Evolutionary conservation across 176 grass and related monocot species (phyloP), one percentile per base, ranked within the genome.

Genomic region (Eleusine indica): DNA sequence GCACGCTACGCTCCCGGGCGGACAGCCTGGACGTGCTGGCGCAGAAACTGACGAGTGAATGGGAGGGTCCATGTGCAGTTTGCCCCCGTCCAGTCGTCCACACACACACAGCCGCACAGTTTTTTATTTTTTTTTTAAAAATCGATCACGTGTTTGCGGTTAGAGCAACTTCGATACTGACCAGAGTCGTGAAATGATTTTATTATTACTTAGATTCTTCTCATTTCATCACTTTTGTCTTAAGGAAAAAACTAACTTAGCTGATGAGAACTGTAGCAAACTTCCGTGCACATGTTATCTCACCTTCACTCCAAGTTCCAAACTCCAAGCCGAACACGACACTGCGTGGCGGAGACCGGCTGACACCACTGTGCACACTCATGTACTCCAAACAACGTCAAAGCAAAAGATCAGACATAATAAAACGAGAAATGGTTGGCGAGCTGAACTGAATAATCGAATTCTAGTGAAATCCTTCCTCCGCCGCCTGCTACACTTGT

Each of bases 251-350:
- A 7, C 5, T 19, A 54, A 9, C 22, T 60, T 3, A 35, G 32
- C 9, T 22, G 57, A 9, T 4, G 1, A 29, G 2, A 17, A 42
- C 19, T 3, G 12, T 66, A 44, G 37, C 39, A 37, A 15, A 19
- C 4, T 71, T 19, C 39, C 0, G 0, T 1, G 18, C n/a, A 8
- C 9, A 25, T 3, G 5, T 4, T 3, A 53, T 86, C 17, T 43
- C 3, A 14, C 70, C 69, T 65, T 70, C 18, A 7, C 19, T 6
- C 25, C 14, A 82, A 82, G 72, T 65, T 46, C 35, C 56, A 85
- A 81, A 81, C 66, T 14, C 32, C 65, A 72, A 77, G 44, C 17
- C 38, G 28, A 72, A 47, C 83, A 89, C 88, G 73, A 47, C 73
- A 67, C 57, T 77, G 66, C 38, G 11, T 73, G 68, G 30, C 78